Evolutionary conservation across 148 eudicot species (phyloP), one percentile per base, ranked within the genome.

Genomic region (Rhododendron mucronatum): DNA sequence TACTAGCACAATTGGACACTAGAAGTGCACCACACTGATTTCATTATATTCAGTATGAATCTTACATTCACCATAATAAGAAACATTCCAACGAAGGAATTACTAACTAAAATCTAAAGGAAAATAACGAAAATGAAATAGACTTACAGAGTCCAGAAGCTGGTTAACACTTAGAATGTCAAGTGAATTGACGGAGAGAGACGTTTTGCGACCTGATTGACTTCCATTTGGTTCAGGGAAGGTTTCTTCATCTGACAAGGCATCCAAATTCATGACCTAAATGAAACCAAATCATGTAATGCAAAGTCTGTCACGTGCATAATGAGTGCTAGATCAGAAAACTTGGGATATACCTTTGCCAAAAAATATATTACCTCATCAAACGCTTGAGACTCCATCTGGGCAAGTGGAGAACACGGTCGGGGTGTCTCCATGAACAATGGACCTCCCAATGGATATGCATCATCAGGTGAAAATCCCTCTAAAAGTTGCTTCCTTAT

Each of bases 111-210:
- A 37, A n/a, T 55, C 41, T 10, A 76, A 76, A 21, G 3, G 67
- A 61, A 41, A 4, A 61, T 82, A 14, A 37, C 48, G 7, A 4
- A 18, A 26, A 74, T 82, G 39, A 39, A 16, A 51, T 41, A 80
- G 69, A 90, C 98, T 90, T 85, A 95, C 98, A 69, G 98, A 95
- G 73, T 95, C 98, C 87, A 95, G 90, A 73, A 95, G 97, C 91
- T 95, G 96, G 92, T 92, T 95, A 57, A 95, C 98, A 85, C 92
- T 94, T 48, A 94, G 89, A 89, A 95, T 86, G 83, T 94, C 98
- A 78, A 92, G 90, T 73, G 96, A 91, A 81, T 88, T 91, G 79
- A 91, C 85, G 39, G 95, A 92, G 28, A 86, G 89, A 16, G 98
- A 93, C 82, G 93, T 91, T 89, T 89, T 92, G 55, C 92, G 97